These are phyloP conservation scores for Pseudozyma thailandica DNA, from an alignment of 1,284 basidiomycete species.

Conservation along the genomic window DNA sequence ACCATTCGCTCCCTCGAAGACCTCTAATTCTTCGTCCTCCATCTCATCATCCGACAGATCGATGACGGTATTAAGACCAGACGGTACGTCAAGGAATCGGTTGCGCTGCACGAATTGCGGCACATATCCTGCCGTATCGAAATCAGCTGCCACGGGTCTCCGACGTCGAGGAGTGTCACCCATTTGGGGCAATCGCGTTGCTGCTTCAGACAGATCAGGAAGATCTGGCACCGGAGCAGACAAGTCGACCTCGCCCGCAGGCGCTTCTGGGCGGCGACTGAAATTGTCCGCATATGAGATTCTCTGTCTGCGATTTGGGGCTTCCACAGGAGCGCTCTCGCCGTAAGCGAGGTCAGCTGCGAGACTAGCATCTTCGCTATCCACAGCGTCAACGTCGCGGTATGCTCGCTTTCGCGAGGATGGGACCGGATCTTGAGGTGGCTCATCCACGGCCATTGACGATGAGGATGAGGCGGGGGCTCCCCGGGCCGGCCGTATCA, in stretches of 20 bases:
- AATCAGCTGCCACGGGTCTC: slow-evolving; percentile 31
- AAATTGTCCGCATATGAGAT: slow-evolving; percentile 46
- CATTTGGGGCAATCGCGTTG: not conserved
- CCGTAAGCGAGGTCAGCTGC: slow-evolving; percentile 14
- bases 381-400: slow-evolving; percentile 37
- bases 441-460: not conserved
- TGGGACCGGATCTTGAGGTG: slow-evolving; percentile 1
- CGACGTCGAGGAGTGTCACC: slow-evolving; percentile 9
- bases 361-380: not conserved
- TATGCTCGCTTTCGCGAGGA: slow-evolving; percentile 33
- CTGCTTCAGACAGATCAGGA: slow-evolving; percentile 11
- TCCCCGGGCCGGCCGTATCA: slow-evolving; percentile 14
- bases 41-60: slow-evolving; percentile 46
- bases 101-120: slow-evolving; percentile 7
- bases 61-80: slow-evolving; percentile 38
- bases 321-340: not conserved
- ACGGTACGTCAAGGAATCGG: slow-evolving; percentile 36
- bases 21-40: slow-evolving; percentile 19
- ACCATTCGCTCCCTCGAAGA: slow-evolving; percentile 8
- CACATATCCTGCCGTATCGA: slow-evolving; percentile 23
- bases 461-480: not conserved
- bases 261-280: slow-evolving; percentile 21
- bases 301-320: slow-evolving; percentile 27
- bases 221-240: slow-evolving; percentile 27
- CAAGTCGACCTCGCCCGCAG: slow-evolving; percentile 41